Conservation (phyloP, 352 stramenopile species). For the Pythium plurisporium region DNA sequence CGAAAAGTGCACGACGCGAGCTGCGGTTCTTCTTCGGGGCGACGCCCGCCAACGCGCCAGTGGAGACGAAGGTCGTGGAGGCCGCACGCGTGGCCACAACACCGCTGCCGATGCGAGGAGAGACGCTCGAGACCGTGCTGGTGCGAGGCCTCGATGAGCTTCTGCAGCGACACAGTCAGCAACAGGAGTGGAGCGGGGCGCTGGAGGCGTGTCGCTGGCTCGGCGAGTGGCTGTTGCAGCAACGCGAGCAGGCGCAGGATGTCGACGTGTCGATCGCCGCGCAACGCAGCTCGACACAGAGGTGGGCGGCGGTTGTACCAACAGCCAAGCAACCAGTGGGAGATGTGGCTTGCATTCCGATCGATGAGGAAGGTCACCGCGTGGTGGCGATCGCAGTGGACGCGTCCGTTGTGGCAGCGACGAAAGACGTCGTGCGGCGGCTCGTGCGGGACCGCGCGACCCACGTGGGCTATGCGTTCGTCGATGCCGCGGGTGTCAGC, state of each 20-base stretch:
- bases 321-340: background rate
- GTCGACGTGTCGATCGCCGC: background rate
- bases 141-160: slow-evolving; percentile 37
- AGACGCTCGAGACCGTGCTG: slow-evolving; percentile 34
- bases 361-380: background rate
- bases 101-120: too few species aligned
- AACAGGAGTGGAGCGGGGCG: slow-evolving; percentile 17
- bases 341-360: background rate
- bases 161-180: slow-evolving; percentile 6
- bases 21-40: slow-evolving; percentile 73
- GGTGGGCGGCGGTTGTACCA: too few species aligned
- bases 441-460: background rate
- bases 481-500: slow-evolving; percentile 21
- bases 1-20: slow-evolving; percentile 52
- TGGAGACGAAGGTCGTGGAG: background rate
- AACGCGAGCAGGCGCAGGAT: slow-evolving; percentile 9
- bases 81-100: background rate
- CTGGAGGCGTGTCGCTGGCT: slow-evolving; percentile 50
- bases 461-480: slow-evolving; percentile 20
- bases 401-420: background rate
- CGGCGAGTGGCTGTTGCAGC: slow-evolving; percentile 38
- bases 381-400: slow-evolving; percentile 12
- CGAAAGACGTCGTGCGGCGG: background rate
- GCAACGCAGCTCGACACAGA: too few species aligned
- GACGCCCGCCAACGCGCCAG: slow-evolving; percentile 1